These are phyloP conservation scores for Globisporangium abappressorium DNA, from an alignment of 352 stramenopile genomes.

Conservation along the genomic window DNA sequence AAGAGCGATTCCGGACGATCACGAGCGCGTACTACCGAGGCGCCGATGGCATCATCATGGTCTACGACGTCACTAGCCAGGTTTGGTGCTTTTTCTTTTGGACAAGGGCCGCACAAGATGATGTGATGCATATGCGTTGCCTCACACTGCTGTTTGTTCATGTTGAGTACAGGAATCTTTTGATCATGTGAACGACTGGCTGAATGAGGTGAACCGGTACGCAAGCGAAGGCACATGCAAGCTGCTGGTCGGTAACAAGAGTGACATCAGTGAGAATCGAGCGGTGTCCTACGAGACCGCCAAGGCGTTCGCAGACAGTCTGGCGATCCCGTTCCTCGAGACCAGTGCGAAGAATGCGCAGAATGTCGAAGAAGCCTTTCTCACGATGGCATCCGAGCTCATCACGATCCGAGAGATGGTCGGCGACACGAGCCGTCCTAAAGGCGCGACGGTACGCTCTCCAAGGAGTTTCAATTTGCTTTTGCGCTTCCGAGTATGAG, in stretches of 20 bases:
- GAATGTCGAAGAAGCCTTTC: slow-evolving; percentile 99
- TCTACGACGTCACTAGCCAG: slow-evolving; percentile 99
- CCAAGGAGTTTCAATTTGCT: not conserved
- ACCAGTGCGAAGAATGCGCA: slow-evolving; percentile 98
- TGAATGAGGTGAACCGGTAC: slow-evolving; percentile 99
- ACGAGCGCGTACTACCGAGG: slow-evolving; percentile 99
- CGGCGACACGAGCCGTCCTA: slow-evolving; percentile 62
- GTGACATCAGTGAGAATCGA: slow-evolving; percentile 96
- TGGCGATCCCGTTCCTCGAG: slow-evolving; percentile 99
- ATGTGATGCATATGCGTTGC: not conserved
- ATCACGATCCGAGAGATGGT: slow-evolving; percentile 91
- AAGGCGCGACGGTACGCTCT: slow-evolving; percentile 55
- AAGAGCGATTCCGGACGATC: slow-evolving; percentile 99
- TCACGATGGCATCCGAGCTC: slow-evolving; percentile 99
- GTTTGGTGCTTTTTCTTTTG: slow-evolving; percentile 19
- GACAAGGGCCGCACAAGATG: not conserved
- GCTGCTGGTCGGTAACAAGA: slow-evolving; percentile 99
- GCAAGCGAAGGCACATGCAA: slow-evolving; percentile 98
- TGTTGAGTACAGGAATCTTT: slow-evolving; percentile 91
- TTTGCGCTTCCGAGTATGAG: not conserved
- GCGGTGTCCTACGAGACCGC: slow-evolving; percentile 96
- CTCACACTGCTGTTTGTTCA: not conserved
- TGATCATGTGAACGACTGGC: slow-evolving; percentile 99
- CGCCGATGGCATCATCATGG: slow-evolving; percentile 96
- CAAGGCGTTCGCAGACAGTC: slow-evolving; percentile 95